Conservation (phyloP, 2,329 filamentous ascomycete genomes). For the Fusarium lyarnte region DNA sequence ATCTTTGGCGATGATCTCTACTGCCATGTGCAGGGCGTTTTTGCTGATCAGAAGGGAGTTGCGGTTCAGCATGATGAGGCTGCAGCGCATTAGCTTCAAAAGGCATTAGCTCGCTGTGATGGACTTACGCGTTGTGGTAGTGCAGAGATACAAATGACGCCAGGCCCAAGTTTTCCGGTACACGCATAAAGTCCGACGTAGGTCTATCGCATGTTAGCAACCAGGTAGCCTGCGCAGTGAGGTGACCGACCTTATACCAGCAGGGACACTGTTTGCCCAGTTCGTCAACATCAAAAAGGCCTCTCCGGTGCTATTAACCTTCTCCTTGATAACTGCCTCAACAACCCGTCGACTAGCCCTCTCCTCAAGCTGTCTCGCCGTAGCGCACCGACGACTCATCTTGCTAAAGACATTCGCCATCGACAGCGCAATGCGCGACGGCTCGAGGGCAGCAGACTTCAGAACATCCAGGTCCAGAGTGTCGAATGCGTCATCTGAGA, state of each 20-base stretch:
- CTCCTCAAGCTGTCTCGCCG: slow-evolving; percentile 1
- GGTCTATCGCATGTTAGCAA: not conserved
- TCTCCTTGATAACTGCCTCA: not conserved
- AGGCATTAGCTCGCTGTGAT: accelerated
- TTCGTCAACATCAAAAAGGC: not conserved
- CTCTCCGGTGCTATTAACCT: not conserved
- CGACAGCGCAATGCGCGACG: accelerated
- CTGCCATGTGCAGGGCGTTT: not conserved
- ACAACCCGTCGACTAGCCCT: not conserved
- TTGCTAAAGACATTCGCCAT: not conserved
- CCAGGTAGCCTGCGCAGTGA: accelerated
- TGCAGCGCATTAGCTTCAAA: accelerated
- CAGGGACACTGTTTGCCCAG: not conserved
- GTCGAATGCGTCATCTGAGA: not conserved
- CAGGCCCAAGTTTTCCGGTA: not conserved
- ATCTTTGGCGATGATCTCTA: slow-evolving; percentile 1
- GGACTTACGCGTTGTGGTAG: not conserved
- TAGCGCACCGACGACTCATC: not conserved
- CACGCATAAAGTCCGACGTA: not conserved
- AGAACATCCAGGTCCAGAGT: not conserved
- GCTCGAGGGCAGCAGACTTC: accelerated
- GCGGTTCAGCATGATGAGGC: not conserved
- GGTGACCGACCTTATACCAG: not conserved
- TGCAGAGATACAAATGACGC: not conserved
- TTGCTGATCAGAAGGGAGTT: not conserved